Base-by-base conservation (phyloP, 805 yeast genomes). In the Saturnispora besseyi region DNA sequence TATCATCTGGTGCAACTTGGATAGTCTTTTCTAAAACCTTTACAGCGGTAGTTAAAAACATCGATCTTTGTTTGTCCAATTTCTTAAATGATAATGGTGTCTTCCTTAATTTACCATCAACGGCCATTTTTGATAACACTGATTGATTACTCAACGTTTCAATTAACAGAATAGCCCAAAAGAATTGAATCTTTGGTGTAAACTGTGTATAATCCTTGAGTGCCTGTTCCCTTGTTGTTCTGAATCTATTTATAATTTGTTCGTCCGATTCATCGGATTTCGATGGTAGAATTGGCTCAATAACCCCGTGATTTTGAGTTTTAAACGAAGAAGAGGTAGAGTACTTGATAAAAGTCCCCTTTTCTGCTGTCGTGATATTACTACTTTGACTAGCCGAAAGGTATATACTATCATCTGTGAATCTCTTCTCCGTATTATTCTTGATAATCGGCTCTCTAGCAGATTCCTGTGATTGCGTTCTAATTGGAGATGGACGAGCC, bases 21-120 rank as follows among this genome's bases (percentile, higher is more conserved):
- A 76, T 73, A 13, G 84, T 66, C 58, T 77, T 78, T 51, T 79
- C 81, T 52, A 82, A 63, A 10, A 81, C 75, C 58, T 81, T 81
- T 43, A 78, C 68, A 2, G 87, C 79, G 42, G 81, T 80, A 36
- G 69, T 67, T 8, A 75, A 62, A 63, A 85, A 82, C 30, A 72
- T 73, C 42, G 75, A 78, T 47, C 78, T 70, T 59, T 80, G 82
- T 50, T 74, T 72, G 34, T 68, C 66, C 48, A 77, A 67, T 37
- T 74, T 76, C 42, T 73, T 74, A 13, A 67, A 58, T 1, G 61
- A 69, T 59, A 66, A 66, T 54, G 69, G 65, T 51, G 59, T 65
- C 56, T 66, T 68, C 49, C 69, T 65, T 22, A 72, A 51, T 49
- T 65, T 68, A 15, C 79, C 82, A 58, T 74, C 76, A 41, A 75